Percentiles rank a stretch among this genome's conserved stretches.
phyloP scores from a whole-genome alignment of 805 yeast genomes.

The Wickerhamiella sorbophila region DNA sequence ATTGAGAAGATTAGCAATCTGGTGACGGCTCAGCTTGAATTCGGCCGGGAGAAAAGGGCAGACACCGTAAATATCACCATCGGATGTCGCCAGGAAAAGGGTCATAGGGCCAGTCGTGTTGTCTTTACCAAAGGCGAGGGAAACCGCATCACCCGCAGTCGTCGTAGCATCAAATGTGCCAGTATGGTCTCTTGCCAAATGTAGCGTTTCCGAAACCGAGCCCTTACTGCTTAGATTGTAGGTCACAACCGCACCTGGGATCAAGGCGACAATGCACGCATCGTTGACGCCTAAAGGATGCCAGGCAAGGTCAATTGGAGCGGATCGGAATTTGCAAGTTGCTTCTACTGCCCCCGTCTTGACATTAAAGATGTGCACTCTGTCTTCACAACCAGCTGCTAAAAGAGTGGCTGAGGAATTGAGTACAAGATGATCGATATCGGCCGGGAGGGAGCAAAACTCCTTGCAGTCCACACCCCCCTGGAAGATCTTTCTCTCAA shows the following conservation, averaged over 20 bases:
- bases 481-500: not conserved
- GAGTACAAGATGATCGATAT: constrained; percentile 19
- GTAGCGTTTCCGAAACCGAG: constrained; percentile 16
- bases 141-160: constrained; percentile 19
- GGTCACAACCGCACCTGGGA: constrained; percentile 18
- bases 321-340: constrained; percentile 3
- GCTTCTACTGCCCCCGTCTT: not conserved
- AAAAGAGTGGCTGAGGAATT: constrained; percentile 32
- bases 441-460: not conserved
- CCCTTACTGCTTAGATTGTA: constrained; percentile 17
- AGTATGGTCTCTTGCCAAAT: not conserved
- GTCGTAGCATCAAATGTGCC: not conserved
- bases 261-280: constrained; percentile 32
- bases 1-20: constrained; percentile 25
- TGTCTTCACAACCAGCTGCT: constrained; percentile 28
- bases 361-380: constrained; percentile 20
- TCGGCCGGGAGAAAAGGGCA: constrained; percentile 49
- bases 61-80: constrained; percentile 45
- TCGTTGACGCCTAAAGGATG: constrained; percentile 32
- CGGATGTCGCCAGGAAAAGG: constrained; percentile 37
- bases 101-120: constrained; percentile 34
- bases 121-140: constrained; percentile 34
- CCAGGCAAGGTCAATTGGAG: constrained; percentile 31
- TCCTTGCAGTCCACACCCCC: not conserved
- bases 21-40: constrained; percentile 26